Evolutionary conservation across 2,329 filamentous ascomycete genomes (phyloP).

Genomic region (Tolypocladium guangdongense): DNA sequence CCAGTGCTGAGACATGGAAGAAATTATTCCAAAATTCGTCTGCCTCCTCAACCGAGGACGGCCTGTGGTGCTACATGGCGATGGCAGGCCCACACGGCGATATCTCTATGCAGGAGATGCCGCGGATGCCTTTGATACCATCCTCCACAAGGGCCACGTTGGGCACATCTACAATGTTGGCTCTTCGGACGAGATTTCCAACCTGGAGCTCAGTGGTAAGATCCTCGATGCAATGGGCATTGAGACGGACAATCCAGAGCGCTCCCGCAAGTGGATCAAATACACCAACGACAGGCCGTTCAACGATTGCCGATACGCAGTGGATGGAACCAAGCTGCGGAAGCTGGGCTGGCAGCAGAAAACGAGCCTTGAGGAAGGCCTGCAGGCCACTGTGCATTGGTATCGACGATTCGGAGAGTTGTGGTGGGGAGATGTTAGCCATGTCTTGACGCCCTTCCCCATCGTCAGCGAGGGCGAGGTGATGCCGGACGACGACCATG

Average conservation of each 20-base stretch:
- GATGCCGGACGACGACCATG: slow-evolving; percentile 33
- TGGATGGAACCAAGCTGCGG: slow-evolving; percentile 57
- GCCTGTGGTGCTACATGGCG: slow-evolving; percentile 64
- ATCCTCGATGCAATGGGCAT: slow-evolving; percentile 54
- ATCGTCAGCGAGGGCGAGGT: slow-evolving; percentile 46
- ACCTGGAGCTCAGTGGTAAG: slow-evolving; percentile 55
- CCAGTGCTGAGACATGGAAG: slow-evolving; percentile 26
- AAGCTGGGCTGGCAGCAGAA: slow-evolving; percentile 60
- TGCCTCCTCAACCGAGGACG: slow-evolving; percentile 56
- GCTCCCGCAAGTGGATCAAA: slow-evolving; percentile 55
- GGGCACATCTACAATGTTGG: slow-evolving; percentile 77
- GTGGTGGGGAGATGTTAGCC: slow-evolving; percentile 64
- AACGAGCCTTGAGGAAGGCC: slow-evolving; percentile 51
- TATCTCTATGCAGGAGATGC: slow-evolving; percentile 74
- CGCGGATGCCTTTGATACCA: slow-evolving; percentile 73
- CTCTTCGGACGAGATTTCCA: slow-evolving; percentile 67
- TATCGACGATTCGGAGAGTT: slow-evolving; percentile 53
- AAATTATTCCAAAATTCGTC: slow-evolving; percentile 76
- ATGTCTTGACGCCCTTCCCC: slow-evolving; percentile 58
- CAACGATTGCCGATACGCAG: slow-evolving; percentile 64
- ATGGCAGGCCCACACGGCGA: slow-evolving; percentile 61
- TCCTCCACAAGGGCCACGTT: slow-evolving; percentile 63
- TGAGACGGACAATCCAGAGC: slow-evolving; percentile 34
- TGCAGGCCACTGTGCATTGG: slow-evolving; percentile 58
- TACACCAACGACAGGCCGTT: slow-evolving; percentile 71